Percentiles rank a stretch among this genome's conserved stretches.
Conservation (phyloP, 352 stramenopile genomes). For the Plasmopara viticola region DNA sequence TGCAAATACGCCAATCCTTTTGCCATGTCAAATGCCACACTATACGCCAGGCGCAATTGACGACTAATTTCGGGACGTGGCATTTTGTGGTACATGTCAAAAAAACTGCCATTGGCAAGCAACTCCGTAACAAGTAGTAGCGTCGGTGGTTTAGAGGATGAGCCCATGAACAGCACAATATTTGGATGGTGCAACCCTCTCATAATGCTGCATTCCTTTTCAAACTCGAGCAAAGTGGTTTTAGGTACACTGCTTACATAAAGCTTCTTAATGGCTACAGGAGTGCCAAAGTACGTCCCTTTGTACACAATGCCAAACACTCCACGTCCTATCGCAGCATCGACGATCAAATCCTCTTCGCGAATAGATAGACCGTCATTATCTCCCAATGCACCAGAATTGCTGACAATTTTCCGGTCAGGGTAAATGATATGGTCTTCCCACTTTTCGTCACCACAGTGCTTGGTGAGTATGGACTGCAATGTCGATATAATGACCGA, state of each 20-base stretch:
- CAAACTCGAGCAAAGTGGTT: slow-evolving; percentile 75
- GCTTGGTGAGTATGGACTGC: slow-evolving; percentile 55
- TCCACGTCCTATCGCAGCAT: slow-evolving; percentile 61
- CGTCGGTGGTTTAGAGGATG: slow-evolving; percentile 94
- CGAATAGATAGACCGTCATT: slow-evolving; percentile 73
- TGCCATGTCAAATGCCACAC: slow-evolving; percentile 85
- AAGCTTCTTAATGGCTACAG: slow-evolving; percentile 81
- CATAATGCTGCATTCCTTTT: slow-evolving; percentile 84
- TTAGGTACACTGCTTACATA: slow-evolving; percentile 72
- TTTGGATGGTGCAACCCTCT: slow-evolving; percentile 93
- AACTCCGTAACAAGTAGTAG: slow-evolving; percentile 94
- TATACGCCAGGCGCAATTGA: slow-evolving; percentile 64
- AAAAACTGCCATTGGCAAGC: slow-evolving; percentile 79
- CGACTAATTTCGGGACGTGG: slow-evolving; percentile 42
- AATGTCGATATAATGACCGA: slow-evolving; percentile 74
- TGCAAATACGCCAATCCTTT: slow-evolving; percentile 96
- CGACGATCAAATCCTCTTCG: slow-evolving; percentile 69
- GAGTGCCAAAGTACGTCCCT: slow-evolving; percentile 77
- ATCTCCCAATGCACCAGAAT: slow-evolving; percentile 34
- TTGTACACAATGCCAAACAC: slow-evolving; percentile 83
- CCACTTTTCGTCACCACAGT: slow-evolving; percentile 73
- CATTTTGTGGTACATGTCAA: slow-evolving; percentile 86
- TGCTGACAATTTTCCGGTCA: slow-evolving; percentile 65
- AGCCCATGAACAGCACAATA: slow-evolving; percentile 97
- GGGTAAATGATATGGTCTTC: slow-evolving; percentile 81